Conservation (phyloP, 257 asterid genomes). For the Solanum etuberosum region DNA sequence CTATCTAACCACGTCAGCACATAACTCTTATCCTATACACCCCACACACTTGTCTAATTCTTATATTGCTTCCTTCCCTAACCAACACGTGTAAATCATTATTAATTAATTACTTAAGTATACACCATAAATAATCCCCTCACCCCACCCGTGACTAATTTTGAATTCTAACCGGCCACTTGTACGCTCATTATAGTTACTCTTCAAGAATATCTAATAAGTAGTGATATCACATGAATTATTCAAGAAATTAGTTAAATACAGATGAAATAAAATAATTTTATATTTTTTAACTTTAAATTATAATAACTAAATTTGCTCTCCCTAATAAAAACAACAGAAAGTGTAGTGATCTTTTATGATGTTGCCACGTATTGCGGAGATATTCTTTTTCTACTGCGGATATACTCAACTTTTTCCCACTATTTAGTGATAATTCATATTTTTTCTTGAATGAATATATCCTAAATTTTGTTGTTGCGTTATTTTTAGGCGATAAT, state of each 20-base stretch:
- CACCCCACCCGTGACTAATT: neutral
- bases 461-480: neutral
- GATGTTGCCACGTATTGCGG: neutral
- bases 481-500: neutral
- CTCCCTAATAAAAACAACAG: neutral
- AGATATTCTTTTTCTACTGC: neutral
- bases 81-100: neutral
- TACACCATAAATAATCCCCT: neutral
- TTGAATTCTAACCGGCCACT: neutral
- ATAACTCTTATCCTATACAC: neutral
- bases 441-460: neutral
- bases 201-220: too few relatives aligned
- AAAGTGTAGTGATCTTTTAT: neutral
- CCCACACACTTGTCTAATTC: neutral
- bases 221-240: neutral
- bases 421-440: neutral
- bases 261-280: too few relatives aligned
- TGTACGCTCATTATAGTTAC: neutral
- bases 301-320: neutral
- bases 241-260: too few relatives aligned
- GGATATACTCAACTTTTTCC: neutral
- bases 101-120: too few relatives aligned
- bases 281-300: too few relatives aligned
- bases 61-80: neutral
- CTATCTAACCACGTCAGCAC: neutral